Evolutionary conservation across 129 eudicot species (phyloP), one percentile per base, ranked within the genome.

Genomic region (Calendula officinalis): DNA sequence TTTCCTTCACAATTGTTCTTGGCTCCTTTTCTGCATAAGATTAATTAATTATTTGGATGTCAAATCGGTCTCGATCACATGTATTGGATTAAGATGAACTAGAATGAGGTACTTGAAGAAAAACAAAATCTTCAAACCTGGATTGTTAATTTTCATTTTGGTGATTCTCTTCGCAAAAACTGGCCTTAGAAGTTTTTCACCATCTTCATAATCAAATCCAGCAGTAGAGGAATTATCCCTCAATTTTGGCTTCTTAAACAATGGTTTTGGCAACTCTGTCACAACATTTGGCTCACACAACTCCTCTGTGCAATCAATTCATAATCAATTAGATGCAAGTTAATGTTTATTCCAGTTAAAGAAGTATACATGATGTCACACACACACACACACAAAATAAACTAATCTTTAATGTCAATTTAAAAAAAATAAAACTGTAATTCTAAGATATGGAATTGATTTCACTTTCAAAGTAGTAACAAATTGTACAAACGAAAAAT

Each of bases 251-350:
- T 58, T 88, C 75, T 66, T 87, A 68, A 81, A 79, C 78, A 74
- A 4, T n/a, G 74, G 71, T 43, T 87, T 78, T 4, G 95, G 91
- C 73, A 83, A 35, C 66, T 91, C 84, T 1, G 96, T 91, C 65
- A 91, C 86, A 53, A 91, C 69, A 35, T 60, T 74, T 5, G 78
- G 81, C 81, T 76, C 94, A 40, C 74, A 71, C 60, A 53, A 66
- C 47, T 81, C 80, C 59, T 57, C 95, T 89, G 82, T 47, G 79
- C 58, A 75, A 14, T 12, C 53, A 45, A 36, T 57, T 41, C 59
- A 53, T 38, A 42, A 41, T 40, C 62, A 65, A 8, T 40, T 45
- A 37, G 22, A 44, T 35, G 64, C 34, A 8, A 5, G 47, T 34
- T 37, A 67, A 2, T 40, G 27, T 40, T n/a, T 40, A 14, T 41